phyloP scores from a whole-genome alignment of 1,284 basidiomycete species.

The Rhodotorula sp. region DNA sequence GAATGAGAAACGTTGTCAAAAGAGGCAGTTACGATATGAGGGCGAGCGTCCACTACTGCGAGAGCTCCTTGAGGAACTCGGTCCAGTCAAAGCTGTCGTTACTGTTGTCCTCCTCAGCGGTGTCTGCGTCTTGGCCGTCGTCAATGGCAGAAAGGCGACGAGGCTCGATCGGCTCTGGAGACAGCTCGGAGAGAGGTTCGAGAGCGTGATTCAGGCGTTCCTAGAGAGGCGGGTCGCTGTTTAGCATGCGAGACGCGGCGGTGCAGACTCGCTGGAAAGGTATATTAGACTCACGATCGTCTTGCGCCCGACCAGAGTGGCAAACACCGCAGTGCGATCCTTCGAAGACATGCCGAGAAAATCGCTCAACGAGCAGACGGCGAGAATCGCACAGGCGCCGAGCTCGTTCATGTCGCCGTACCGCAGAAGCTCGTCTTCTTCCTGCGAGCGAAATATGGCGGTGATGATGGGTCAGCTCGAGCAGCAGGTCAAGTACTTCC shows the following conservation, averaged over 20 bases:
- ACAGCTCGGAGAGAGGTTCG: not conserved
- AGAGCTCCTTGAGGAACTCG: not conserved
- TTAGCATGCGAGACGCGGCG: too few species aligned
- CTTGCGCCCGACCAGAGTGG: not conserved
- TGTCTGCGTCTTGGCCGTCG: not conserved
- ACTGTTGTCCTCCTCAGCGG: not conserved
- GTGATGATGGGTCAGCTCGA: too few species aligned
- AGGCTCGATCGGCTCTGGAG: not conserved
- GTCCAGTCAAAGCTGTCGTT: not conserved
- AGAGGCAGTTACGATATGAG: too few species aligned
- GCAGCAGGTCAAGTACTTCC: too few species aligned
- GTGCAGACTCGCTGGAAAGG: too few species aligned
- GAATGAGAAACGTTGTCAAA: too few species aligned
- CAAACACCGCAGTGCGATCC: constrained; percentile 5
- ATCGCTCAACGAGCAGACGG: constrained; percentile 1
- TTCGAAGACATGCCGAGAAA: constrained; percentile 5
- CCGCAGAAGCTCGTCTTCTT: constrained; percentile 7
- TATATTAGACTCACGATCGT: too few species aligned
- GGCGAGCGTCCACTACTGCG: too few species aligned
- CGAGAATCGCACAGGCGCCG: constrained; percentile 9
- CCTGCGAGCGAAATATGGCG: not conserved
- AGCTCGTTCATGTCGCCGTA: constrained; percentile 12
- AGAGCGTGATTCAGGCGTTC: too few species aligned
- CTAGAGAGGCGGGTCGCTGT: too few species aligned
- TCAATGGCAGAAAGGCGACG: not conserved